A percentile compares a stretch with the other conserved stretches of the same genome.
phyloP scores from a whole-genome alignment of 225 moss, liverwort and hornwort species.

The Takakia lepidozioides region DNA sequence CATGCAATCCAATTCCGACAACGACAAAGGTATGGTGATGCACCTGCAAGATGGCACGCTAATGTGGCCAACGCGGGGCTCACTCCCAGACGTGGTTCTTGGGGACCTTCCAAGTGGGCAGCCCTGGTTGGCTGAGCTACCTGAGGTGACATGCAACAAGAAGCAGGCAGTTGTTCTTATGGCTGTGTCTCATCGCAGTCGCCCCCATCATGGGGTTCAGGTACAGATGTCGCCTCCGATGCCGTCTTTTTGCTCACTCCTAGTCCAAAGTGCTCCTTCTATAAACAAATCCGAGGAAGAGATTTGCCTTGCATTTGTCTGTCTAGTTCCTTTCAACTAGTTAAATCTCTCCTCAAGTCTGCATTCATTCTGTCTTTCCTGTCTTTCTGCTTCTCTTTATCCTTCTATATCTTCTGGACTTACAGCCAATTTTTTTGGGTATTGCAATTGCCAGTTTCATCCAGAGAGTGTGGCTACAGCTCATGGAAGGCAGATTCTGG shows the following conservation, averaged over 20 bases:
- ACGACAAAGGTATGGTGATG: constrained; percentile 7
- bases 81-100: not conserved
- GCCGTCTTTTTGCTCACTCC: not conserved
- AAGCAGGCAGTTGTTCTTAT: constrained; percentile 59
- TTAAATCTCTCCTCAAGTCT: too few species aligned
- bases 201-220: constrained; percentile 98
- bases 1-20: constrained; percentile 4
- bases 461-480: constrained; percentile 97
- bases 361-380: too few species aligned
- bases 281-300: too few species aligned
- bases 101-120: constrained; percentile 3
- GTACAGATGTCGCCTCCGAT: constrained; percentile 22
- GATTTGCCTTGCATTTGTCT: too few species aligned
- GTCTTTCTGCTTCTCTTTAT: constrained; percentile 2
- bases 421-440: too few species aligned
- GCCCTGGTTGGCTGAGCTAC: constrained; percentile 26
- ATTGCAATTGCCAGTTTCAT: constrained; percentile 84
- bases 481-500: constrained; percentile 71
- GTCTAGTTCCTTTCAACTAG: too few species aligned
- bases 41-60: constrained; percentile 3
- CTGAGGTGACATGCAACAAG: constrained; percentile 19
- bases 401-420: constrained; percentile 8
- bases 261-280: too few species aligned
- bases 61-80: constrained; percentile 4
- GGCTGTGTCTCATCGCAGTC: constrained; percentile 75